Evolutionary conservation across 1,284 basidiomycete genomes (phyloP).

Genomic region (Marasmius tenuissimus): DNA sequence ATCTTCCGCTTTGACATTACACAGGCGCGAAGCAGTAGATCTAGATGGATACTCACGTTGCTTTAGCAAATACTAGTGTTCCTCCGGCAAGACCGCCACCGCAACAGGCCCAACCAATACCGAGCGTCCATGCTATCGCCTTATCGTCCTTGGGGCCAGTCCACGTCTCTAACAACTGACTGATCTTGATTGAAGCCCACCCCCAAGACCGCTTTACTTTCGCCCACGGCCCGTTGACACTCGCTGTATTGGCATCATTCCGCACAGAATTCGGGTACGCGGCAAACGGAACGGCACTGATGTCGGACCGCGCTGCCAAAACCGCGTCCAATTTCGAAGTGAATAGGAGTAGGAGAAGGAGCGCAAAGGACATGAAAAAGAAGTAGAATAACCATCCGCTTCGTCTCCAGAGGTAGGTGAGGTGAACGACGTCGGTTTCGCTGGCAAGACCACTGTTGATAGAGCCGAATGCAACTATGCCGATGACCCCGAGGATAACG

Average conservation of each 20-base stretch:
- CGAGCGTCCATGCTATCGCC: slow-evolving; percentile 83
- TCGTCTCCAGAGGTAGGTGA: slow-evolving; percentile 82
- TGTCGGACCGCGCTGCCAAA: slow-evolving; percentile 63
- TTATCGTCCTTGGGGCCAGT: slow-evolving; percentile 79
- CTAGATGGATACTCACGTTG: slow-evolving; percentile 52
- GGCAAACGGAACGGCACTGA: slow-evolving; percentile 56
- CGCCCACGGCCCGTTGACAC: slow-evolving; percentile 17
- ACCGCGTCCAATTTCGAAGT: slow-evolving; percentile 67
- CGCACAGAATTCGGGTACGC: slow-evolving; percentile 19
- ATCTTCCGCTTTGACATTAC: neutral
- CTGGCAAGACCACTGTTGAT: slow-evolving; percentile 74
- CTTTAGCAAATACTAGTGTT: slow-evolving; percentile 90
- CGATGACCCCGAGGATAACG: slow-evolving; percentile 80
- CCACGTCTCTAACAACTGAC: slow-evolving; percentile 71
- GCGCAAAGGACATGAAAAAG: slow-evolving; percentile 72
- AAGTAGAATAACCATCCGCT: slow-evolving; percentile 89
- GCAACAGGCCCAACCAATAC: slow-evolving; percentile 89
- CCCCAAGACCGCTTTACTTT: slow-evolving; percentile 41
- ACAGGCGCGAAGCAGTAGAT: neutral
- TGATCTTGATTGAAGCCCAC: slow-evolving; percentile 50
- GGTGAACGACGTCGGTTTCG: slow-evolving; percentile 68
- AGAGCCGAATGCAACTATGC: slow-evolving; percentile 83
- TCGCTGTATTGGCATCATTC: neutral
- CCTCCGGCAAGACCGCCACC: slow-evolving; percentile 89
- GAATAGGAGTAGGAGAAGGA: slow-evolving; percentile 65